Conservation (phyloP, 2,329 filamentous ascomycete genomes). For the Thielaviopsis populi region DNA sequence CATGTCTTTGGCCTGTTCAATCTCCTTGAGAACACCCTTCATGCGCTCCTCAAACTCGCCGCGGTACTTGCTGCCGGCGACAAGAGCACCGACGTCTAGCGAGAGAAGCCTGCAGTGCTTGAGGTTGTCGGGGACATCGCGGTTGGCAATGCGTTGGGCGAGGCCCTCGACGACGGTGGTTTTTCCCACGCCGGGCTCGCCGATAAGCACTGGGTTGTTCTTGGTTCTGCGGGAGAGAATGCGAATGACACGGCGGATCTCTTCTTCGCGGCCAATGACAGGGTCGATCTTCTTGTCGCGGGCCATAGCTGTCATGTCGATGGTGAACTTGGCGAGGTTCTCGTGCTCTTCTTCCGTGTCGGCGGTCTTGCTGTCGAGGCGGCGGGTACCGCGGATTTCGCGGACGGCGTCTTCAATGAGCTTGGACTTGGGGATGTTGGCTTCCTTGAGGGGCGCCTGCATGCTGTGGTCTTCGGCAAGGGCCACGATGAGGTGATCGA, state of each 20-base stretch:
- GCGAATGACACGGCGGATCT: slow-evolving; percentile 80
- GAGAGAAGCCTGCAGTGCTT: slow-evolving; percentile 88
- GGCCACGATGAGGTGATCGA: slow-evolving; percentile 84
- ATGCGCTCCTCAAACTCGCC: slow-evolving; percentile 98
- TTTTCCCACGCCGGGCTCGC: slow-evolving; percentile 96
- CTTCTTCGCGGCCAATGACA: slow-evolving; percentile 91
- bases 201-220: slow-evolving; percentile 97
- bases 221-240: slow-evolving; percentile 89
- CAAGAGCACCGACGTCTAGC: slow-evolving; percentile 84
- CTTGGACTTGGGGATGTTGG: slow-evolving; percentile 84
- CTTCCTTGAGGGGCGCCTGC: slow-evolving; percentile 60
- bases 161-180: slow-evolving; percentile 95
- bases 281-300: slow-evolving; percentile 96
- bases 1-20: slow-evolving; percentile 84
- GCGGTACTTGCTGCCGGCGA: slow-evolving; percentile 95
- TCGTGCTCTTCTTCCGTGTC: slow-evolving; percentile 88
- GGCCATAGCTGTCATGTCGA: slow-evolving; percentile 94
- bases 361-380: slow-evolving; percentile 91
- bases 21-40: slow-evolving; percentile 97
- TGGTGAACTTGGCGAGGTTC: slow-evolving; percentile 94
- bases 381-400: slow-evolving; percentile 78
- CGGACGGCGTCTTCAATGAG: slow-evolving; percentile 81
- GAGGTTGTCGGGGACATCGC: slow-evolving; percentile 89
- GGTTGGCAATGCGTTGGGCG: slow-evolving; percentile 88
- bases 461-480: slow-evolving; percentile 66